These are phyloP conservation scores for Penicillium canariense DNA, from an alignment of 495 filamentous ascomycete genomes.

Conservation along the genomic window DNA sequence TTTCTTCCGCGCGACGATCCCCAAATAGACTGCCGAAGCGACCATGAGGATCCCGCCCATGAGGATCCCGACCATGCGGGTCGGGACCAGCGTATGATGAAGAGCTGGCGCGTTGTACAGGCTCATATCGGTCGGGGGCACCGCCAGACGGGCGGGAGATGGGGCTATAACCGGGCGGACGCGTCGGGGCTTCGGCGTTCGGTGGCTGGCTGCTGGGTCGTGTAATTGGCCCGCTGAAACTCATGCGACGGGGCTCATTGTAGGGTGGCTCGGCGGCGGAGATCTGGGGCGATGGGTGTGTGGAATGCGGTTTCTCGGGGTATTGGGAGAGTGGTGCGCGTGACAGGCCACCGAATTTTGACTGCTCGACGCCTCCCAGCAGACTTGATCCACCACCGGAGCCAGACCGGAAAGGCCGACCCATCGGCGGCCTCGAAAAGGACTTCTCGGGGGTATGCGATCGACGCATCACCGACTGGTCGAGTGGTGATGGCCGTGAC, in stretches of 20 bases:
- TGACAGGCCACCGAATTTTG: slow-evolving; percentile 37
- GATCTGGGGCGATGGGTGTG: slow-evolving; percentile 42
- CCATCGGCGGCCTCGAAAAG: slow-evolving; percentile 32
- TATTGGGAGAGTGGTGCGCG: slow-evolving; percentile 35
- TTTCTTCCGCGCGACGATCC: slow-evolving; percentile 47
- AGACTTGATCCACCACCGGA: slow-evolving; percentile 40
- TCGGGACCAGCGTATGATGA: slow-evolving; percentile 34
- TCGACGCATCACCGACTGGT: slow-evolving; percentile 61
- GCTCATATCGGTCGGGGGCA: slow-evolving; percentile 30
- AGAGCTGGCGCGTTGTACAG: slow-evolving; percentile 17
- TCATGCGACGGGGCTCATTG: slow-evolving; percentile 39
- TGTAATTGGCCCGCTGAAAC: slow-evolving; percentile 39
- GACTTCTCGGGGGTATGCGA: slow-evolving; percentile 73
- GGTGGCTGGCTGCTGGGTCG: slow-evolving; percentile 46
- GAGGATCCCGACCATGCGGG: slow-evolving; percentile 24
- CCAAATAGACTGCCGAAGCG: slow-evolving; percentile 35
- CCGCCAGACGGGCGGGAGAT: slow-evolving; percentile 31
- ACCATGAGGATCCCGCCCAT: slow-evolving; percentile 19
- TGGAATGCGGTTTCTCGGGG: slow-evolving; percentile 39
- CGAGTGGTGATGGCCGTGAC: slow-evolving; percentile 45
- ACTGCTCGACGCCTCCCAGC: slow-evolving; percentile 27
- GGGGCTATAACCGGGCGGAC: slow-evolving; percentile 39
- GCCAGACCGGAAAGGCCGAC: slow-evolving; percentile 42
- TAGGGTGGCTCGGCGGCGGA: slow-evolving; percentile 36
- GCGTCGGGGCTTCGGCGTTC: slow-evolving; percentile 35